These are phyloP conservation scores for Podaxis sp. DNA, from an alignment of 768 basidiomycete species.

Conservation along the genomic window DNA sequence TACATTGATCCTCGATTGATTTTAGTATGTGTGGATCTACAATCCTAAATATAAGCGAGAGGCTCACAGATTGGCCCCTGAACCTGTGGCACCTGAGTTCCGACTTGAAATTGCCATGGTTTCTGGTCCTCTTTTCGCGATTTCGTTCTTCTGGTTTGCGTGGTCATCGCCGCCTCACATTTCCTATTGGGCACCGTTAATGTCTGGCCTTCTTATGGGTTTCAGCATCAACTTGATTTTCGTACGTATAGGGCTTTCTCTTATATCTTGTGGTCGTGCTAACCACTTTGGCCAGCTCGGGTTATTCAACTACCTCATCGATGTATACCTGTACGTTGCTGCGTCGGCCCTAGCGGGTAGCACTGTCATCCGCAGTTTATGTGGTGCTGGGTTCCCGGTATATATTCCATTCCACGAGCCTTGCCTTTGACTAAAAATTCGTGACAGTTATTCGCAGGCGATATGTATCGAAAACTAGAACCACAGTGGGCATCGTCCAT, in stretches of 20 bases:
- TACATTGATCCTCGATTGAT: not conserved
- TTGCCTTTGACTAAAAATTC: slow-evolving; percentile 4
- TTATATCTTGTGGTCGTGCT: not conserved
- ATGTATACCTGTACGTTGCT: slow-evolving; percentile 53
- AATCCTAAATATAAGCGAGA: slow-evolving; percentile 50
- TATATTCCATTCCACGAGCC: slow-evolving; percentile 11
- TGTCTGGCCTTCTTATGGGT: slow-evolving; percentile 50
- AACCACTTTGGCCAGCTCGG: slow-evolving; percentile 37
- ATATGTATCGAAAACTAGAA: slow-evolving; percentile 52
- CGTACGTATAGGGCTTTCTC: slow-evolving; percentile 34
- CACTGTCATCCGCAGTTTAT: slow-evolving; percentile 52
- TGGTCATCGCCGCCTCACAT: slow-evolving; percentile 60
- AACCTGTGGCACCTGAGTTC: slow-evolving; percentile 60
- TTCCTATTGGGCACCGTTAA: slow-evolving; percentile 52
- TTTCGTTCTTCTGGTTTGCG: slow-evolving; percentile 68
- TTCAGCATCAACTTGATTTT: slow-evolving; percentile 55
- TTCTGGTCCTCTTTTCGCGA: slow-evolving; percentile 49
- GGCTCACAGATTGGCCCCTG: slow-evolving; percentile 42
- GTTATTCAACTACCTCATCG: slow-evolving; percentile 61
- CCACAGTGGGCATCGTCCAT: slow-evolving; percentile 61
- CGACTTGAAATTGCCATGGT: slow-evolving; percentile 49
- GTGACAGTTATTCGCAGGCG: slow-evolving; percentile 48
- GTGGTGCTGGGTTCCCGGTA: slow-evolving; percentile 53
- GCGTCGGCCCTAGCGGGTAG: slow-evolving; percentile 58
- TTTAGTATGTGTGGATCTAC: slow-evolving; percentile 46